Base-by-base conservation (phyloP, 192 early-diverging fungal species). In the Entomortierella parvispora region DNA sequence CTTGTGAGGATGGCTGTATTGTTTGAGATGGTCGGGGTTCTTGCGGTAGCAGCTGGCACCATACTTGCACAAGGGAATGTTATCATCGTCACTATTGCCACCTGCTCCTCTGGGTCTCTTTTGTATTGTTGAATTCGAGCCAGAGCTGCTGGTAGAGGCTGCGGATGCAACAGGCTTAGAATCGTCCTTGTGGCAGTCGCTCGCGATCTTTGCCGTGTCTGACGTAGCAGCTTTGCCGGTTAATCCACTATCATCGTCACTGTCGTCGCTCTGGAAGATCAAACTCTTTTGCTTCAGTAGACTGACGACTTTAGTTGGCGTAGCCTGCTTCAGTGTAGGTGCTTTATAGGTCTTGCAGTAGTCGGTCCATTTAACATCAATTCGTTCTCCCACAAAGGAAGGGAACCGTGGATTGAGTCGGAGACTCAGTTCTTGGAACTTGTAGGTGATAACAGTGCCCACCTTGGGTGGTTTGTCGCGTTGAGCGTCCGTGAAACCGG, bases 401-500 rank as follows among this genome's bases (percentile, higher is more conserved):
- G 84, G 84, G 55, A 85, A 85, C 10, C 82, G 63, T 33, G 84
- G 84, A 18, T 51, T 68, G 15, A 81, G 69, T 43, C 23, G 62
- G 44, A 68, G 57, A 49, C 80, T 79, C 7, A 85, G 76, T 58
- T 85, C 84, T 46, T 85, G 84, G 25, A 74, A 84, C 52, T 67
- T 75, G 68, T 84, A 85, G 17, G 68, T 81, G 62, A 85, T 84
- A 28, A 85, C 32, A 9, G 75, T 43, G 11, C 83, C 83, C 32
- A 83, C 46, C 48, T 82, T 71, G 9, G 90, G 91, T 20, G 91
- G 90, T 11, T 85, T 79, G 5, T 52, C 60, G 20, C 91, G 65
- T 18, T 90, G 82, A 8, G 68, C 72, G 53, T 91, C 91, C 23
- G 80, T 81, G 47, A 93, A 84, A 52, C 91, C 91, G 17, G 89